Evolutionary conservation across 1,139 yeast species (phyloP), one percentile per base, ranked within the genome.

Genomic region (Kodamaea alishanica): DNA sequence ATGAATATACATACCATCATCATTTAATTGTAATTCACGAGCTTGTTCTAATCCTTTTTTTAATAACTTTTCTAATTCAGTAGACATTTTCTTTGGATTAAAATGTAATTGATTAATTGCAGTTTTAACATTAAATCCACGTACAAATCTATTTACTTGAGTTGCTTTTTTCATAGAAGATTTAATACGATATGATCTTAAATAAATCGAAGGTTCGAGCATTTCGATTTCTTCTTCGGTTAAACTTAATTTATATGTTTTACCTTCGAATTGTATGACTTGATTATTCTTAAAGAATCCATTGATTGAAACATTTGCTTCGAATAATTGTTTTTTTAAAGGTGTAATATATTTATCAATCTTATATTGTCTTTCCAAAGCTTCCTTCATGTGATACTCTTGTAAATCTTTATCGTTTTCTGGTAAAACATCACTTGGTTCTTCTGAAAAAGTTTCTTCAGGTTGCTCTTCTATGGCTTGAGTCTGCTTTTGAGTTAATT

Each of bases 81-180:
- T 76, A 30, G 95, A 78, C 65, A 88, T 78, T 54, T 83, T 80
- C 65, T 88, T 88, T 36, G 81, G 76, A 56, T 83, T 80, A 68
- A 92, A 92, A 63, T 90, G 97, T 53, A 92, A 83, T 65, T 90
- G 97, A 37, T 92, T 87, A 49, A 92, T 84, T 41, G 97, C 97
- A 35, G 78, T 78, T 52, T 81, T 78, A 27, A 87, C 79, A 40
- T 78, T 76, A 65, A 84, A 67, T 32, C 84, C 84, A 38, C 84
- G 66, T 43, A 90, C 75, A 60, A 89, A 77, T 50, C 97, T 73
- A 48, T 88, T 73, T 38, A 89, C 85, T 32, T 81, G 72, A 8
- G 90, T 88, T 35, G 95, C 90, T 66, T 92, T 92, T 64, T 92
- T 92, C 69, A 84, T 78, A 5, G 95, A 82, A 23, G 89, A 77